These are phyloP conservation scores for Pelargonium nanum DNA, from an alignment of 345 rosid genomes.

Conservation along the genomic window DNA sequence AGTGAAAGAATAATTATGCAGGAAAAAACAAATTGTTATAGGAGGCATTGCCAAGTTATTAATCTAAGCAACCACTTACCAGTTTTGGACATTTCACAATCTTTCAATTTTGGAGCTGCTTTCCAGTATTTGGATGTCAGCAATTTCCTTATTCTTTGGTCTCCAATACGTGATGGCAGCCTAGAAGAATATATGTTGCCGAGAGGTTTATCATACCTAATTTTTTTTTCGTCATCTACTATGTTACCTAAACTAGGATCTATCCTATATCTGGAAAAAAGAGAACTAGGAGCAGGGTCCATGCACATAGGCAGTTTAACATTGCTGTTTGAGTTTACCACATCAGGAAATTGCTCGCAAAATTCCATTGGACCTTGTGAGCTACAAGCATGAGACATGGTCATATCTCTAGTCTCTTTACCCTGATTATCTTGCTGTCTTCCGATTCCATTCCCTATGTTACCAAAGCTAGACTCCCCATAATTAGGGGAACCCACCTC, in stretches of 20 bases:
- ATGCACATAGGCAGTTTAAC: constrained; percentile 23
- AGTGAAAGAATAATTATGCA: neutral
- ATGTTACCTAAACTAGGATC: constrained; percentile 43
- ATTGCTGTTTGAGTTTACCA: constrained; percentile 24
- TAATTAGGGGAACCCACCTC: constrained; percentile 22
- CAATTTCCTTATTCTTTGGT: constrained; percentile 51
- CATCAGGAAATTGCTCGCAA: constrained; percentile 22
- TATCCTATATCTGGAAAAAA: constrained; percentile 41
- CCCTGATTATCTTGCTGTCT: constrained; percentile 17
- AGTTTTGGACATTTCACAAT: constrained; percentile 40
- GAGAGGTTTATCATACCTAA: constrained; percentile 44
- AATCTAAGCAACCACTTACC: constrained; percentile 39
- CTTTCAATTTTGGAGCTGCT: constrained; percentile 46
- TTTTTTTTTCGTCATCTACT: constrained; percentile 63
- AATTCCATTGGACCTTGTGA: constrained; percentile 30
- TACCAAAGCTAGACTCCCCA: constrained; percentile 23
- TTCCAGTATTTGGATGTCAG: constrained; percentile 56
- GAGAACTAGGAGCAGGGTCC: constrained; percentile 23
- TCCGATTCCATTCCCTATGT: constrained; percentile 19
- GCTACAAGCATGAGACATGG: constrained; percentile 12
- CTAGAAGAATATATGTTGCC: constrained; percentile 41
- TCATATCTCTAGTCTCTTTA: constrained; percentile 26
- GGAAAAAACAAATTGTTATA: neutral
- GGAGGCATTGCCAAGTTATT: constrained; percentile 3
- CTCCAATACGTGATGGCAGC: constrained; percentile 50